A percentile compares a stretch with the other conserved stretches of the same genome.
Evolutionary conservation across 2,329 filamentous ascomycete genomes (phyloP).

Genomic region (Incumbomyces lentus): DNA sequence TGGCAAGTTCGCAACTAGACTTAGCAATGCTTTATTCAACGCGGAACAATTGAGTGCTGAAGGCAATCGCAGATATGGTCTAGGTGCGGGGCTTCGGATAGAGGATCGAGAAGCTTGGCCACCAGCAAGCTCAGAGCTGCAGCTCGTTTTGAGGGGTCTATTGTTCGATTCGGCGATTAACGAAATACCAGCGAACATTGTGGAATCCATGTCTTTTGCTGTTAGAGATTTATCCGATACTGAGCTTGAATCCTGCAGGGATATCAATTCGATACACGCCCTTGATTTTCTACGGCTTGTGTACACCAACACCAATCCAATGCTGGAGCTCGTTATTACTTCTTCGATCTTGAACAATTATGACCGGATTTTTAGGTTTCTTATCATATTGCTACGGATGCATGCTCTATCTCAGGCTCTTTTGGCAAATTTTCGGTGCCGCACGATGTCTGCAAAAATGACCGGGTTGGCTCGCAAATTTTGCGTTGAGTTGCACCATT

Average conservation of each 20-base stretch:
- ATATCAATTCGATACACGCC: conserved; percentile 72
- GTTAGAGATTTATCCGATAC: conserved; percentile 68
- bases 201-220: conserved; percentile 47
- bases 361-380: conserved; percentile 69
- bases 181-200: conserved; percentile 22
- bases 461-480: conserved; percentile 47
- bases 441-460: conserved; percentile 11
- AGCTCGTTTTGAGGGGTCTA: conserved; percentile 76
- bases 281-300: conserved; percentile 86
- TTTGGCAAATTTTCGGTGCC: background rate
- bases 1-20: conserved; percentile 67
- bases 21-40: conserved; percentile 77
- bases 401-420: conserved; percentile 51
- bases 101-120: conserved; percentile 80
- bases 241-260: conserved; percentile 73
- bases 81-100: conserved; percentile 70
- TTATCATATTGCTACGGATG: conserved; percentile 69
- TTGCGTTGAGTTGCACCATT: conserved; percentile 66
- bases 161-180: conserved; percentile 59
- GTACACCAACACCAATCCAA: conserved; percentile 60
- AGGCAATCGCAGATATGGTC: conserved; percentile 55
- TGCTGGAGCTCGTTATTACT: conserved; percentile 65
- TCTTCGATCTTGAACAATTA: conserved; percentile 63
- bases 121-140: conserved; percentile 85
- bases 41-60: conserved; percentile 72